Evolutionary conservation across 371 early-diverging fungal genomes (phyloP).

Genomic region (Saksenaea vasiformis): DNA sequence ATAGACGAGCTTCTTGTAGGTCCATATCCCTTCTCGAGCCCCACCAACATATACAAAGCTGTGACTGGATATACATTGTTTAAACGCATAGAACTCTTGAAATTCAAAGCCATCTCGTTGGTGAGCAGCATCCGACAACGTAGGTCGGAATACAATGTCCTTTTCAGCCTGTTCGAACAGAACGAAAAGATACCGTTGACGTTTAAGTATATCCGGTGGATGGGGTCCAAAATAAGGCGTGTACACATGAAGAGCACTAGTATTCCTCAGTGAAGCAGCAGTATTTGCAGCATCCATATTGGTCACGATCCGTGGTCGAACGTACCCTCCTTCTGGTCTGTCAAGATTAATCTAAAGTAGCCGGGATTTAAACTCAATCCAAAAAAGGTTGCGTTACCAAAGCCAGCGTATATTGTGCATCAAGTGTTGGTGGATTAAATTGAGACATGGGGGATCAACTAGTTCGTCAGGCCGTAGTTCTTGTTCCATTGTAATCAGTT

Average conservation of each 20-base stretch:
- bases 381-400: constrained; percentile 17
- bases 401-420: constrained; percentile 28
- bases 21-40: constrained; percentile 19
- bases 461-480: constrained; percentile 18
- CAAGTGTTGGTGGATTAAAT: constrained; percentile 22
- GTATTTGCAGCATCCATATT: constrained; percentile 25
- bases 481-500: constrained; percentile 20
- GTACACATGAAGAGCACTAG: constrained; percentile 10
- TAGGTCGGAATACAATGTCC: constrained; percentile 11
- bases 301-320: constrained; percentile 33
- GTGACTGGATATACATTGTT: constrained; percentile 26
- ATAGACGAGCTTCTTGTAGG: too few relatives aligned
- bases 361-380: neutral
- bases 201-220: constrained; percentile 12
- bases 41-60: constrained; percentile 22
- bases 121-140: constrained; percentile 3
- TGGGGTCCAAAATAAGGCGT: constrained; percentile 24
- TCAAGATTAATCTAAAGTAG: constrained; percentile 27
- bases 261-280: constrained; percentile 8
- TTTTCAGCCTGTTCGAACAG: constrained; percentile 25
- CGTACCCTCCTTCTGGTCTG: constrained; percentile 22
- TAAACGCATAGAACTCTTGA: constrained; percentile 13
- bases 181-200: constrained; percentile 29
- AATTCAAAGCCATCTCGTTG: constrained; percentile 17
- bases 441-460: constrained; percentile 19